A percentile compares a stretch with the other conserved stretches of the same genome.
Evolutionary conservation across 345 rosid species (phyloP).

Genomic region (Atalantia buxifolia): DNA sequence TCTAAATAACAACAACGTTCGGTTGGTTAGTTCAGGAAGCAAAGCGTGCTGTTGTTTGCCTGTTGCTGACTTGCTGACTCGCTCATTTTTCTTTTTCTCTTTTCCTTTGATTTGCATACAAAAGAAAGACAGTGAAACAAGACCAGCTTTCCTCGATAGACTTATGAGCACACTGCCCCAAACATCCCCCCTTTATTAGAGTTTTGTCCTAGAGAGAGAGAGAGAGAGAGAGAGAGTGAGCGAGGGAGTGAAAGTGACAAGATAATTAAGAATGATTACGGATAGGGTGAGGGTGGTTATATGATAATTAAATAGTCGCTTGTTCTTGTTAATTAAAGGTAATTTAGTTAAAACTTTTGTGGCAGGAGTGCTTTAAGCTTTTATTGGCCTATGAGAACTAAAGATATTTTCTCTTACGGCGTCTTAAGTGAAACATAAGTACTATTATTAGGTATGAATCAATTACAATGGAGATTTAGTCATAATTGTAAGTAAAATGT

Average conservation of each 20-base stretch:
- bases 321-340: not conserved
- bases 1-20: slow-evolving; percentile 29
- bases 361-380: not conserved
- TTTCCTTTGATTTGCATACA: not conserved
- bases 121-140: not conserved
- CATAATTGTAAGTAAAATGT: too few relatives aligned
- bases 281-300: not conserved
- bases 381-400: not conserved
- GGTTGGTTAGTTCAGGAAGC: slow-evolving; percentile 54
- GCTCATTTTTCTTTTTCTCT: not conserved
- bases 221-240: not conserved
- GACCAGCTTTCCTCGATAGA: not conserved
- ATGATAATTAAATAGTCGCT: not conserved
- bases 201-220: not conserved
- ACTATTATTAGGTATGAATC: too few relatives aligned
- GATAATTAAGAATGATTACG: not conserved
- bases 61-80: not conserved
- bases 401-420: not conserved
- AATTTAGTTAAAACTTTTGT: not conserved
- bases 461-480: too few relatives aligned
- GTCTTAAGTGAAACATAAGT: not conserved
- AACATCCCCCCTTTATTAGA: slow-evolving; percentile 11
- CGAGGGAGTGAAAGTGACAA: slow-evolving; percentile 1
- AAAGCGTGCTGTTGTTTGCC: slow-evolving; percentile 43
- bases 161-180: slow-evolving; percentile 21